Percentiles rank a stretch among this genome's conserved stretches.
These are phyloP conservation scores for Solioccasus polychromus DNA, from an alignment of 768 basidiomycete species.

Conservation along the genomic window DNA sequence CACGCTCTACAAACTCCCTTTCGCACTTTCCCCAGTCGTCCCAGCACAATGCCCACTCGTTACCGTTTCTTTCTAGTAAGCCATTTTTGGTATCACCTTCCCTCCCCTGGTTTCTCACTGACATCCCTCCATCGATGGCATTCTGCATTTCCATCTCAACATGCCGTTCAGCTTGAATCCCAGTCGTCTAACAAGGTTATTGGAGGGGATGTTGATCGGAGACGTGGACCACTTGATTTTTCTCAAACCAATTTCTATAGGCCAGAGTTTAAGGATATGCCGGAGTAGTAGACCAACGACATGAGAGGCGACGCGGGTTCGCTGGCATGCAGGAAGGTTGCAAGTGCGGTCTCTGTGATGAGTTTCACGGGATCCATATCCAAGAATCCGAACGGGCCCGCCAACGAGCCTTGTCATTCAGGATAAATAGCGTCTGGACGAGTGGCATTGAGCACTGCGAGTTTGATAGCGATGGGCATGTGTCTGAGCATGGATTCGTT, in stretches of 20 bases:
- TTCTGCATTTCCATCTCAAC: constrained; percentile 37
- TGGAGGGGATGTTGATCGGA: constrained; percentile 35
- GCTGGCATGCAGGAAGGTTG: constrained; percentile 36
- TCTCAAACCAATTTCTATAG: constrained; percentile 40
- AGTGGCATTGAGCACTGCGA: constrained; percentile 41
- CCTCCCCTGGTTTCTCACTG: constrained; percentile 24
- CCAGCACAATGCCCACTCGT: constrained; percentile 38
- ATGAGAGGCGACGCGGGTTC: constrained; percentile 42
- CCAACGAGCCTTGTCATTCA: constrained; percentile 30
- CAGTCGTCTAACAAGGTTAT: constrained; percentile 40
- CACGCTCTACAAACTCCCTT: constrained; percentile 29
- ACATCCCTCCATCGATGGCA: constrained; percentile 25
- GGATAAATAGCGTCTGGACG: constrained; percentile 26
- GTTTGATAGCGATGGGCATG: constrained; percentile 17
- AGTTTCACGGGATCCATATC: constrained; percentile 17
- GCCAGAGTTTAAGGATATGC: constrained; percentile 29
- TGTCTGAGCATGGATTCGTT: constrained; percentile 19
- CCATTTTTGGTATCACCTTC: constrained; percentile 25
- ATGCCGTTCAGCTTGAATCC: constrained; percentile 45
- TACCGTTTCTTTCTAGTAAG: constrained; percentile 29
- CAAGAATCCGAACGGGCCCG: constrained; percentile 36
- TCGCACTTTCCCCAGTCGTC: constrained; percentile 40
- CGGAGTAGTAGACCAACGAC: constrained; percentile 34
- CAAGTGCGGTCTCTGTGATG: constrained; percentile 32
- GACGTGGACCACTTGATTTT: constrained; percentile 45